Evolutionary conservation across 2,329 filamentous ascomycete genomes (phyloP).

Genomic region (Penicillium sclerotiorum): DNA sequence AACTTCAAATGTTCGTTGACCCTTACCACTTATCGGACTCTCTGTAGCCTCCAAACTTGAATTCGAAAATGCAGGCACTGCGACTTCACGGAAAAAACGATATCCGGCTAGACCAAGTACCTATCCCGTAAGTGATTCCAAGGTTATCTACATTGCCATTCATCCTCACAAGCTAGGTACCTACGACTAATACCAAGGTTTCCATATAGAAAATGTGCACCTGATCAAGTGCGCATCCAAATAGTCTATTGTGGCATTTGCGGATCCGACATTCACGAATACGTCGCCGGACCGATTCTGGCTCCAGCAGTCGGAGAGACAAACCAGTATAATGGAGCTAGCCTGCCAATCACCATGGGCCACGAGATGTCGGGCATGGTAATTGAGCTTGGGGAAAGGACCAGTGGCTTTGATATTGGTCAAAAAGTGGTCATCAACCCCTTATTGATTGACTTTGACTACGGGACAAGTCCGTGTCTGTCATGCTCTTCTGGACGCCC

Average conservation of each 20-base stretch:
- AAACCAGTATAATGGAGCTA: not conserved
- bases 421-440: not conserved
- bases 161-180: too few species aligned
- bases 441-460: not conserved
- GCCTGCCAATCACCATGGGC: not conserved
- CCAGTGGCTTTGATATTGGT: not conserved
- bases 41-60: not conserved
- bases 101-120: not conserved
- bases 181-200: too few species aligned
- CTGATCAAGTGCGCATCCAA: too few species aligned
- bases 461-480: not conserved
- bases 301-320: not conserved
- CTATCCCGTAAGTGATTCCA: not conserved
- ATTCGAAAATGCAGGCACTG: not conserved
- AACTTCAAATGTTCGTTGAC: too few species aligned
- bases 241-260: slow-evolving; percentile 39
- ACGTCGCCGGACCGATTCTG: not conserved
- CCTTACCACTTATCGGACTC: not conserved
- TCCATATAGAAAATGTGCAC: too few species aligned
- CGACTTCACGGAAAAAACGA: not conserved
- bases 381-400: not conserved
- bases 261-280: not conserved
- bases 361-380: not conserved
- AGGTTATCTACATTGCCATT: not conserved
- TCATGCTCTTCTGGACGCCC: not conserved